Evolutionary conservation across 2,329 filamentous ascomycete species (phyloP).

Genomic region (Curvularia eragrostidis): DNA sequence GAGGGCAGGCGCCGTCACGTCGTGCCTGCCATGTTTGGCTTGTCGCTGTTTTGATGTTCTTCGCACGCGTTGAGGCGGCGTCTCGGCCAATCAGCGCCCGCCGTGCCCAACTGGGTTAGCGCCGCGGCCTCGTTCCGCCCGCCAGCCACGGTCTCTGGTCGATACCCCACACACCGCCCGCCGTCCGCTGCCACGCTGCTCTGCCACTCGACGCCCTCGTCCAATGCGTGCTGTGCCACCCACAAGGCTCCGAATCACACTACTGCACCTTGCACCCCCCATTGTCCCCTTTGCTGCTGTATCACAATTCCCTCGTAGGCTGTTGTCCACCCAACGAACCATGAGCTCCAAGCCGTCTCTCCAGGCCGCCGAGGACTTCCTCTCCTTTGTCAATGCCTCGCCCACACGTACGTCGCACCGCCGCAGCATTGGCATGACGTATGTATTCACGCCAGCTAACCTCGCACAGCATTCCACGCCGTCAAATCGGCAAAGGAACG

Average conservation of each 20-base stretch:
- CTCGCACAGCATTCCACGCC: slow-evolving; percentile 82
- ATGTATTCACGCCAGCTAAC: neutral
- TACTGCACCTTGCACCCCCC: slow-evolving; percentile 25
- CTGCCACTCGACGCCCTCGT: slow-evolving; percentile 18
- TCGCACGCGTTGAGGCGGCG: slow-evolving; percentile 22
- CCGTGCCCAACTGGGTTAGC: neutral
- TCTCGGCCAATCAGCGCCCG: slow-evolving; percentile 29
- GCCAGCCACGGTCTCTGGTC: slow-evolving; percentile 11
- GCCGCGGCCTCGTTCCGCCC: slow-evolving; percentile 14
- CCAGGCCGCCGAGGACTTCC: slow-evolving; percentile 74
- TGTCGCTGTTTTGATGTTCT: slow-evolving; percentile 38
- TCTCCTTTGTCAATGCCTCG: slow-evolving; percentile 92
- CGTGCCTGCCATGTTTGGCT: slow-evolving; percentile 32
- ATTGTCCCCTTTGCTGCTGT: slow-evolving; percentile 11
- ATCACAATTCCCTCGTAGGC: slow-evolving; percentile 19
- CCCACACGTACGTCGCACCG: slow-evolving; percentile 75
- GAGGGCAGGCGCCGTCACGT: slow-evolving; percentile 24
- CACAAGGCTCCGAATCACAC: slow-evolving; percentile 10
- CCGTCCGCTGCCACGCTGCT: slow-evolving; percentile 1
- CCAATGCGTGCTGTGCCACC: slow-evolving; percentile 31
- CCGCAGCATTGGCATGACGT: neutral
- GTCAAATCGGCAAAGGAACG: slow-evolving; percentile 79
- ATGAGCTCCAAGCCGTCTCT: slow-evolving; percentile 52
- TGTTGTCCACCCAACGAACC: slow-evolving; percentile 30
- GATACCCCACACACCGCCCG: slow-evolving; percentile 22